Base-by-base conservation (phyloP, 441 rosid species). In the Mallotus japonicus region DNA sequence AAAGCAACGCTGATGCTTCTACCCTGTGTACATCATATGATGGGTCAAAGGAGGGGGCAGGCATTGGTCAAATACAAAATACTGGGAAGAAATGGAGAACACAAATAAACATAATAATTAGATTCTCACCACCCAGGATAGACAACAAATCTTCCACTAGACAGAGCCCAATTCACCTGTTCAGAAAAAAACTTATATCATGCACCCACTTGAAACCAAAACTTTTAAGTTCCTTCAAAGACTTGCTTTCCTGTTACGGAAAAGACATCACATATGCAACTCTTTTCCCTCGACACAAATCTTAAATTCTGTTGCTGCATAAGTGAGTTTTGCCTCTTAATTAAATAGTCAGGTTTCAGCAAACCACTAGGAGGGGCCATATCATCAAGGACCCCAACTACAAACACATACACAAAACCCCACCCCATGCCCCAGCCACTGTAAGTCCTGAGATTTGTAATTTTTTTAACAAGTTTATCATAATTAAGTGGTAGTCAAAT, bases 1-100 rank as follows among this genome's bases (percentile, higher is more conserved):
- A 93, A 62, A 95, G 95, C 85, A 93, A 79, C 70, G 99, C 95
- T 34, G 99, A 95, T 64, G 99, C 99, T 87, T 95, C 99, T 82
- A 95, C 98, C 99, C 99, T 95, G 88, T 82, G 73, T 67, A 65
- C 78, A 72, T 42, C 57, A 14, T 8, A 3, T 47, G 42, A 32
- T 51, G 20, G 16, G 47, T 40, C 44, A 61, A 67, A 54, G 8
- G 78, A 56, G 58, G 58, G 56, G 40, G 59, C 22, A 50, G 37
- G 54, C 72, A 50, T 61, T 55, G 59, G 57, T 73, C 78, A 79
- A 75, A 75, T 20, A 28, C 72, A 65, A 16, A 72, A 24, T 34
- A 8, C 1, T 56, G 15, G 37, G 22, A 70, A 34, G 44, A 54
- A 22, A 28, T 14, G 17, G 42, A 60, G 63, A 69, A 71, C 57